These are phyloP conservation scores for Russula emetica DNA, from an alignment of 768 basidiomycete species.

Conservation along the genomic window DNA sequence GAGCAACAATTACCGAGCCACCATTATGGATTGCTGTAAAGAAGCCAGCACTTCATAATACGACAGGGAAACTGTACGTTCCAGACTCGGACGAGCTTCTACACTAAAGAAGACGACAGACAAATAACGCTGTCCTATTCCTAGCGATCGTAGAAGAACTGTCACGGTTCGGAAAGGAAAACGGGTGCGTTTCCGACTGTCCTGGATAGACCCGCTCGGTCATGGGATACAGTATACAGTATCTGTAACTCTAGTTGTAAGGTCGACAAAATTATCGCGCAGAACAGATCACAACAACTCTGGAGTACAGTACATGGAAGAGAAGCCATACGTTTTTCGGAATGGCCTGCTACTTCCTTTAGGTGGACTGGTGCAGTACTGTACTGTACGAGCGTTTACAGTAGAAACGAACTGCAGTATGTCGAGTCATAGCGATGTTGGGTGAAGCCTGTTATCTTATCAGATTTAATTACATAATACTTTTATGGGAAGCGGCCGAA, in stretches of 20 bases:
- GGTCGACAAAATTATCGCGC: neutral
- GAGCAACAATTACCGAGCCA: too few relatives aligned
- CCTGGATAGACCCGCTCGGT: neutral
- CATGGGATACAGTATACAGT: neutral
- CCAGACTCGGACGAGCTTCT: too few relatives aligned
- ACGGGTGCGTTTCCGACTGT: neutral
- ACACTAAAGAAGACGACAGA: neutral
- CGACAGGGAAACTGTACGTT: neutral
- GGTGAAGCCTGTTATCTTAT: neutral
- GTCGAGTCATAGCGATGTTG: too few relatives aligned
- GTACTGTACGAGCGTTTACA: too few relatives aligned
- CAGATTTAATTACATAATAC: conserved; percentile 15
- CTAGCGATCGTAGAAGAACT: neutral
- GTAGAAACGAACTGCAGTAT: too few relatives aligned
- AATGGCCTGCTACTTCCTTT: neutral
- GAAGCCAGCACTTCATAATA: neutral
- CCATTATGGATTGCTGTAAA: neutral
- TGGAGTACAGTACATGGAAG: neutral
- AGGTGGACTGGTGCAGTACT: neutral
- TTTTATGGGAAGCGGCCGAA: conserved; percentile 8
- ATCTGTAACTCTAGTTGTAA: neutral
- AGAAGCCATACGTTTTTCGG: neutral
- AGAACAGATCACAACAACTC: neutral
- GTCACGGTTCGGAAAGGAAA: neutral
- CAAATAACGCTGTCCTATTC: neutral